Conservation (phyloP, 257 asterid species). For the Linaria vulgaris region DNA sequence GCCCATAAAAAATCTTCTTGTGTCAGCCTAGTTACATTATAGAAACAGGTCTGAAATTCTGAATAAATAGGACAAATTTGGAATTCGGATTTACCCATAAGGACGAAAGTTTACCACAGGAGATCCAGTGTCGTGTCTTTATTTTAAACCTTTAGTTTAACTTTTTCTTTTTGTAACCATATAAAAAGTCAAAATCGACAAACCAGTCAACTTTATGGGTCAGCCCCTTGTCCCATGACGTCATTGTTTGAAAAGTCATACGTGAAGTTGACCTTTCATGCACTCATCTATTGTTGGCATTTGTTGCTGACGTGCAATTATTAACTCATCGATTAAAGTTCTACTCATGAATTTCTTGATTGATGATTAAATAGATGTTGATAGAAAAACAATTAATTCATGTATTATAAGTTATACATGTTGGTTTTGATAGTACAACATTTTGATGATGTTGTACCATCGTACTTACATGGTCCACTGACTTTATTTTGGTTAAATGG, state of each 20-base stretch:
- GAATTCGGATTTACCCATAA: slow-evolving; percentile 39
- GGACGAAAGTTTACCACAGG: slow-evolving; percentile 22
- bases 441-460: too few species aligned
- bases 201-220: slow-evolving; percentile 28
- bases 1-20: slow-evolving; percentile 30
- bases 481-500: too few species aligned
- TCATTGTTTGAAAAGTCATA: slow-evolving; percentile 23
- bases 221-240: slow-evolving; percentile 30
- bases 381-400: too few species aligned
- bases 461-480: too few species aligned
- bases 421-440: too few species aligned
- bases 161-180: not conserved
- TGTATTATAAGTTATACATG: too few species aligned
- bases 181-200: slow-evolving; percentile 47
- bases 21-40: slow-evolving; percentile 18
- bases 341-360: too few species aligned
- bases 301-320: slow-evolving; percentile 27
- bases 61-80: slow-evolving; percentile 38
- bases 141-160: slow-evolving; percentile 17
- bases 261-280: slow-evolving; percentile 43
- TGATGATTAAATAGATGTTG: too few species aligned
- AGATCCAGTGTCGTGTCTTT: slow-evolving; percentile 20
- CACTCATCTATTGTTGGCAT: too few species aligned
- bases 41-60: slow-evolving; percentile 9
- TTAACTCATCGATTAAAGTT: too few species aligned